Conservation (phyloP, 2,329 filamentous ascomycete species). For the Saccharata proteae region DNA sequence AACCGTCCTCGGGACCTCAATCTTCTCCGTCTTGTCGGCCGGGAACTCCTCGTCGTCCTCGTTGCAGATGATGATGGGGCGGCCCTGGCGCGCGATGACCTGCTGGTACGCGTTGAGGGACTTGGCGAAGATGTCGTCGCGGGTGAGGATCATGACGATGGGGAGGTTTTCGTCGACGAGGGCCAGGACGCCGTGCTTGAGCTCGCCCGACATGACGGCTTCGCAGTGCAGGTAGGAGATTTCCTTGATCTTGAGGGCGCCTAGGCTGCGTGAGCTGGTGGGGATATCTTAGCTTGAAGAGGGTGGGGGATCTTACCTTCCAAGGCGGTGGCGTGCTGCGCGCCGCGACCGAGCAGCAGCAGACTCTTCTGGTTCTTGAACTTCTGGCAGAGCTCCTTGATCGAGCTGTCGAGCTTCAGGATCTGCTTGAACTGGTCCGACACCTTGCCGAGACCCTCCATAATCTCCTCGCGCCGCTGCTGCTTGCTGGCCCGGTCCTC, state of each 20-base stretch:
- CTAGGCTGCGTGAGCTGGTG: no score
- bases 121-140: constrained; percentile 93
- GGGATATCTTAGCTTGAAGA: no score
- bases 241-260: constrained; percentile 98
- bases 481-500: constrained; percentile 95
- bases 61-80: constrained; percentile 99
- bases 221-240: constrained; percentile 99
- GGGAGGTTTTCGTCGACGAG: constrained; percentile 96
- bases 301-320: constrained; percentile 59
- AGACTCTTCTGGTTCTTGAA: constrained; percentile 98
- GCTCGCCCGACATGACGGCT: constrained; percentile 98
- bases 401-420: constrained; percentile 78
- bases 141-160: constrained; percentile 98
- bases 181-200: constrained; percentile 96
- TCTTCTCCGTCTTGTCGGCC: constrained; percentile 80
- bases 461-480: constrained; percentile 85
- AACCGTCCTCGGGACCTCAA: constrained; percentile 91
- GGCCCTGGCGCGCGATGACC: constrained; percentile 90
- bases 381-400: constrained; percentile 87
- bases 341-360: constrained; percentile 83
- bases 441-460: constrained; percentile 78
- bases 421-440: constrained; percentile 88
- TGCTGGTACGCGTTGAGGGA: constrained; percentile 99
- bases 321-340: constrained; percentile 91
- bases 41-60: constrained; percentile 79